Evolutionary conservation across 345 rosid genomes (phyloP).

Genomic region (Eucalyptus urophylla): DNA sequence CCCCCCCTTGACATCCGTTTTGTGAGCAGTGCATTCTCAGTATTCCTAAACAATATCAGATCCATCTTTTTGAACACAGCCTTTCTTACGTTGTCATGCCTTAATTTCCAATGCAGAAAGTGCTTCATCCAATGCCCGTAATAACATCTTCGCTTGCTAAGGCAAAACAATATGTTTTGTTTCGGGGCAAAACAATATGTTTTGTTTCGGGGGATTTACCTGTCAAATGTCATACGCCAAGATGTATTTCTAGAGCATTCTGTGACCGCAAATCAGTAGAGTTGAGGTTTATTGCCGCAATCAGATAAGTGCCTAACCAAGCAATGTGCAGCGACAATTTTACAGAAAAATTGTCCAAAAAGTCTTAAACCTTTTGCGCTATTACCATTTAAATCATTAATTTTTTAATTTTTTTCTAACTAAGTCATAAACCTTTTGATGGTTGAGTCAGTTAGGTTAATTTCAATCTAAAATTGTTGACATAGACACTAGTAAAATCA

Average conservation of each 20-base stretch:
- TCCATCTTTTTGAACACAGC: background rate
- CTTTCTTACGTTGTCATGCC: background rate
- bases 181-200: background rate
- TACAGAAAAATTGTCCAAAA: background rate
- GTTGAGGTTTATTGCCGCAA: background rate
- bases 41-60: background rate
- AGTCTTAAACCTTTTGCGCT: too few species aligned
- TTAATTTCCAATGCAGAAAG: background rate
- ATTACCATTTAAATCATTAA: too few species aligned
- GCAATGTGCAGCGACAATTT: background rate
- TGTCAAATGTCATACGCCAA: background rate
- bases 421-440: too few species aligned
- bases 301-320: background rate
- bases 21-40: background rate
- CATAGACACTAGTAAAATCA: background rate
- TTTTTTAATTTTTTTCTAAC: too few species aligned
- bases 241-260: background rate
- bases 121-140: background rate
- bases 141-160: background rate
- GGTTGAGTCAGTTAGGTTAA: too few species aligned
- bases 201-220: background rate
- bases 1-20: background rate
- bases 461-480: background rate
- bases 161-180: background rate
- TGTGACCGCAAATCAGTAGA: background rate